These are phyloP conservation scores for Cylindrotheca fusiformis DNA, from an alignment of 108 stramenopile species.

Conservation along the genomic window DNA sequence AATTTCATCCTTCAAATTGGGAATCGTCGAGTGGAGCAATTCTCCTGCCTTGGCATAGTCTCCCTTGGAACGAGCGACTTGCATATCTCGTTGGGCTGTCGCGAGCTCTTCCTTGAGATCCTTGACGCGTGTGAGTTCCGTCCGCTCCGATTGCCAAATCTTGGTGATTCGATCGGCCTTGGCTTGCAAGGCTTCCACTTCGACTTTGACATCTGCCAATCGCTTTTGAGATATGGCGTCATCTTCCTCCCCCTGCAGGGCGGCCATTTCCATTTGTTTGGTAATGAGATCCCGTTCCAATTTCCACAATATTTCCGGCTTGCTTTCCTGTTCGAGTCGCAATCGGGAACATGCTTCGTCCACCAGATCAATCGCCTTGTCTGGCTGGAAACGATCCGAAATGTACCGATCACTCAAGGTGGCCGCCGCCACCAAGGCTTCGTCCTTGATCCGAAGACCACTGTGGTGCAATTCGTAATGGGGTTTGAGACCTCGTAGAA, in stretches of 20 bases:
- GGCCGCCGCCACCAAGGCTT: slow-evolving; percentile 91
- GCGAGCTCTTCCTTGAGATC: slow-evolving; percentile 77
- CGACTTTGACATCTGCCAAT: slow-evolving; percentile 47
- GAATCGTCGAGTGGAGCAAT: slow-evolving; percentile 67
- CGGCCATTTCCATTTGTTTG: slow-evolving; percentile 77
- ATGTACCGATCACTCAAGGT: slow-evolving; percentile 92
- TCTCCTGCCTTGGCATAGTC: slow-evolving; percentile 64
- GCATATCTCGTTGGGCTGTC: slow-evolving; percentile 54
- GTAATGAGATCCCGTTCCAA: slow-evolving; percentile 73
- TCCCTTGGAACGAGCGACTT: slow-evolving; percentile 60
- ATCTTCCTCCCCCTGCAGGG: slow-evolving; percentile 62
- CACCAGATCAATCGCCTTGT: slow-evolving; percentile 93
- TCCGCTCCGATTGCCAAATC: slow-evolving; percentile 61
- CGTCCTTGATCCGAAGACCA: slow-evolving; percentile 89
- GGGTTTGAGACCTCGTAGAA: slow-evolving; percentile 91
- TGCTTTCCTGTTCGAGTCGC: slow-evolving; percentile 75
- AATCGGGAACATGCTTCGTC: slow-evolving; percentile 88
- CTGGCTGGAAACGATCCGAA: slow-evolving; percentile 90
- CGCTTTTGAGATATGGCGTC: slow-evolving; percentile 46
- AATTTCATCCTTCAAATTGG: slow-evolving; percentile 67
- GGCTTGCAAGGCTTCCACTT: slow-evolving; percentile 67
- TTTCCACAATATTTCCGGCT: slow-evolving; percentile 79
- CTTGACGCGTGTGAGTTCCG: slow-evolving; percentile 57
- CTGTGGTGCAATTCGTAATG: slow-evolving; percentile 91
- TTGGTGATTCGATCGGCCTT: slow-evolving; percentile 59